Evolutionary conservation across 352 stramenopile species (phyloP), one percentile per base, ranked within the genome.

Genomic region (Globisporangium recalcitrans): DNA sequence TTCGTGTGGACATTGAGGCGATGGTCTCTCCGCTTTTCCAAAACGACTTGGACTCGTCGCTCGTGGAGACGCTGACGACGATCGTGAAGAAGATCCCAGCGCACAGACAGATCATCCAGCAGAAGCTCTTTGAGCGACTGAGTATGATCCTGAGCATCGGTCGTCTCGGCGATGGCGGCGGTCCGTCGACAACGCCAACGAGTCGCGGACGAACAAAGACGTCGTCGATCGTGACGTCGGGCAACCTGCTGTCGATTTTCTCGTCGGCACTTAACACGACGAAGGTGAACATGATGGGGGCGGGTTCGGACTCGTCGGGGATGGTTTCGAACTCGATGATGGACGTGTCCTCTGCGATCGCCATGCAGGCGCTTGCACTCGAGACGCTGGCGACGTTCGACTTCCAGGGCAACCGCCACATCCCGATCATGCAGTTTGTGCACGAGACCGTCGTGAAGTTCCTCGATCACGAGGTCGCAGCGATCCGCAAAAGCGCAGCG

Each of bases 361-460:
- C 74, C 22, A 92, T 93, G 84, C 86, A 95, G 64, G 77, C 81
- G 6, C 81, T 95, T 11, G 87, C 87, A 32, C 68, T 95, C 16
- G 87, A 95, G 60, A 95, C 87, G 32, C 70, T 95, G 7, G 83
- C 85, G 6, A 91, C 86, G 31, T 95, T 95, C 62, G 85, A 95
- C 52, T 95, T 95, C 52, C 79, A 90, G 38, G 85, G 85, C 21
- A 95, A 91, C 53, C 83, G 85, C 19, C 72, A 87, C 27, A 92
- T 95, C 40, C 87, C 87, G 10, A 87, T 95, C 70, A 87, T 95
- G 80, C 82, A 91, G 56, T 93, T 93, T 68, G 85, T 95, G 44
- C 87, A 95, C 52, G 82, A 93, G 65, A 90, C 80, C 5, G 87
- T 95, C 24, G 87, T 93, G 4, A 93, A 91, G 47, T 95, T 94